phyloP scores from a whole-genome alignment of 345 rosid genomes.

The Noccaea caerulescens region DNA sequence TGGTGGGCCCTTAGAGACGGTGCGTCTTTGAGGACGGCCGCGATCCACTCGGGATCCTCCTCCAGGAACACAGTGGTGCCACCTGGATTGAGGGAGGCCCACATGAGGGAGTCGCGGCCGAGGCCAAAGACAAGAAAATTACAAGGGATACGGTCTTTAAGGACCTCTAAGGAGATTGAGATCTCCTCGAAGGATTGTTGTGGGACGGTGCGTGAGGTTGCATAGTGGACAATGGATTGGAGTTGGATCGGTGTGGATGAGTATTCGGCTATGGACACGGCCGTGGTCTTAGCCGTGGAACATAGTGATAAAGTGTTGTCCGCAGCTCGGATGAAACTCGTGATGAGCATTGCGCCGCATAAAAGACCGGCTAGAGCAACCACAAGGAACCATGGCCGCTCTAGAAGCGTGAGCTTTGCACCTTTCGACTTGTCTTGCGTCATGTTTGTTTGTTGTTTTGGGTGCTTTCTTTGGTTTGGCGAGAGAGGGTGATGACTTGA shows the following conservation, averaged over 20 bases:
- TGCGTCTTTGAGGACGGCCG: constrained; percentile 52
- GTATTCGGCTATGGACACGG: constrained; percentile 40
- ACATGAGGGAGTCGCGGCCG: constrained; percentile 76
- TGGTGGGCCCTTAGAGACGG: constrained; percentile 62
- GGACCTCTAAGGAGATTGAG: constrained; percentile 59
- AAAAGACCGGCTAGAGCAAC: constrained; percentile 52
- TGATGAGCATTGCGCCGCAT: constrained; percentile 52
- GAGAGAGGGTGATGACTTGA: constrained; percentile 22
- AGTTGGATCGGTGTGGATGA: constrained; percentile 61
- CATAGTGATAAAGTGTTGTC: constrained; percentile 50
- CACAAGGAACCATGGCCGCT: constrained; percentile 46
- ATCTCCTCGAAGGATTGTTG: constrained; percentile 65
- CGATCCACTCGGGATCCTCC: constrained; percentile 72
- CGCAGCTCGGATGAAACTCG: constrained; percentile 46
- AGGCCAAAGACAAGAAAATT: constrained; percentile 79
- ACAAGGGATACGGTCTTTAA: constrained; percentile 54
- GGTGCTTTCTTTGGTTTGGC: not conserved
- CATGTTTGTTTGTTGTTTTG: constrained; percentile 31
- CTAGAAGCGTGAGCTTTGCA: constrained; percentile 36
- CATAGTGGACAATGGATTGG: constrained; percentile 71
- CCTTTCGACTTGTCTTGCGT: constrained; percentile 28
- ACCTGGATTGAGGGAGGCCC: constrained; percentile 70
- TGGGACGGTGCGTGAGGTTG: constrained; percentile 60
- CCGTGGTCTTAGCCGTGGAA: constrained; percentile 44
- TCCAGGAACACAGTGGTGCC: constrained; percentile 78